Evolutionary conservation across 2,329 filamentous ascomycete genomes (phyloP).

Genomic region (Fusarium ambrosium): DNA sequence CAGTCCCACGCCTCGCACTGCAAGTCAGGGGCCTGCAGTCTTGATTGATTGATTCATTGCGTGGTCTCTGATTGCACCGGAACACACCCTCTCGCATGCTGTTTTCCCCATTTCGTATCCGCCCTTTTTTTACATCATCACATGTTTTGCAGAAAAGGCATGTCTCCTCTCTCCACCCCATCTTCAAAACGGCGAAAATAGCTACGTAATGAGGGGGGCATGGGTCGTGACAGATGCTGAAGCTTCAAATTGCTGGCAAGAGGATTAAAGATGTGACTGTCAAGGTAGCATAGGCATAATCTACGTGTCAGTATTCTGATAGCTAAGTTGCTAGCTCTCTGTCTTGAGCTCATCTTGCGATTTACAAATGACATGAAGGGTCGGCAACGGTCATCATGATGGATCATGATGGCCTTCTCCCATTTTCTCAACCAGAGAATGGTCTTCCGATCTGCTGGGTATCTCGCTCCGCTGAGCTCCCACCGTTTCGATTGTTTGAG

Average conservation of each 20-base stretch:
- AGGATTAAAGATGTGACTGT: background rate
- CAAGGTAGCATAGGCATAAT: background rate
- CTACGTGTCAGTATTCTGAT: background rate
- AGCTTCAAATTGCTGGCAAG: background rate
- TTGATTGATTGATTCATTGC: background rate
- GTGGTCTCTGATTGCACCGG: background rate
- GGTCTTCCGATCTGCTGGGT: too few species aligned
- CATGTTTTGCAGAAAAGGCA: background rate
- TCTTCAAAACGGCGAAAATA: background rate
- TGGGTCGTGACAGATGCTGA: background rate
- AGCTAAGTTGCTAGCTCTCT: background rate
- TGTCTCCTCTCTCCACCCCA: background rate
- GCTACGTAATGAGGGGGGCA: background rate
- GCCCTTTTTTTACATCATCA: background rate
- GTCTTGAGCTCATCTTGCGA: background rate
- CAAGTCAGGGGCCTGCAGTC: background rate
- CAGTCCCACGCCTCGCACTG: background rate
- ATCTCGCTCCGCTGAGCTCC: background rate
- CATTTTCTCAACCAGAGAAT: background rate
- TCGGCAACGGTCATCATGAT: too few species aligned
- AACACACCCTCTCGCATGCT: background rate
- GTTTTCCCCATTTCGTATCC: background rate
- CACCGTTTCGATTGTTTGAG: background rate
- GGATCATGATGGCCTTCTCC: background rate
- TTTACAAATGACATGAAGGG: background rate